A percentile compares a stretch with the other conserved stretches of the same genome.
These are phyloP conservation scores for Quercus rubra DNA, from an alignment of 306 rosid genomes.

Conservation along the genomic window DNA sequence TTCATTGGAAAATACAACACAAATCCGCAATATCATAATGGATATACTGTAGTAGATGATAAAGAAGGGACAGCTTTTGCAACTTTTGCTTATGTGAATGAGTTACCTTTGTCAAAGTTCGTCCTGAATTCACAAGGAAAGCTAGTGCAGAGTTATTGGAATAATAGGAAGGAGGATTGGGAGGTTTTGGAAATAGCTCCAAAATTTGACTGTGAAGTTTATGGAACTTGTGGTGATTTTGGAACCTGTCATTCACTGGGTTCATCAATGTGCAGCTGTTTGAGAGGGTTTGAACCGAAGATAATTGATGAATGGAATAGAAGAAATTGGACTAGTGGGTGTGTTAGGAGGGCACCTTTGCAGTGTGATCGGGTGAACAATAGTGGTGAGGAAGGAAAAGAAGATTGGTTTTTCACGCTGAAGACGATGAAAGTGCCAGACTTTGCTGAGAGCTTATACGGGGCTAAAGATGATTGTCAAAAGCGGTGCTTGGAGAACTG, in stretches of 20 bases:
- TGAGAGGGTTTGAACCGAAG: slow-evolving; percentile 26
- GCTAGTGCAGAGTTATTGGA: background rate
- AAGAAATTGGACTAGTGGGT: slow-evolving; percentile 23
- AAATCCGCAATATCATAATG: background rate
- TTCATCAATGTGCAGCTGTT: slow-evolving; percentile 20
- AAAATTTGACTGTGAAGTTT: slow-evolving; percentile 4
- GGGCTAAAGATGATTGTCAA: background rate
- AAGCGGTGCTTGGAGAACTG: background rate
- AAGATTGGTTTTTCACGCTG: slow-evolving; percentile 20
- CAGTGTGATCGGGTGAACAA: slow-evolving; percentile 18
- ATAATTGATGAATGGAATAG: slow-evolving; percentile 1
- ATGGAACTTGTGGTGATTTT: slow-evolving; percentile 22
- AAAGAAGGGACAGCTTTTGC: background rate
- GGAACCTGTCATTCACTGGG: background rate
- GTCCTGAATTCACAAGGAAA: background rate
- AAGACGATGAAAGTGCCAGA: slow-evolving; percentile 26
- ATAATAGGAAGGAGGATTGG: background rate
- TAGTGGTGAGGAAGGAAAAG: background rate
- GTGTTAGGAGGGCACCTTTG: slow-evolving; percentile 11
- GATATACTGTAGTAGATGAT: background rate
- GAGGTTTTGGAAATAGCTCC: background rate
- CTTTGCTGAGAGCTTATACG: background rate
- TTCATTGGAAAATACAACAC: slow-evolving; percentile 1
- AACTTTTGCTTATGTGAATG: background rate
- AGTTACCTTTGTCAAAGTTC: background rate